Evolutionary conservation across 2,329 filamentous ascomycete species (phyloP).

Genomic region (Purpureocillium takamizusanense): DNA sequence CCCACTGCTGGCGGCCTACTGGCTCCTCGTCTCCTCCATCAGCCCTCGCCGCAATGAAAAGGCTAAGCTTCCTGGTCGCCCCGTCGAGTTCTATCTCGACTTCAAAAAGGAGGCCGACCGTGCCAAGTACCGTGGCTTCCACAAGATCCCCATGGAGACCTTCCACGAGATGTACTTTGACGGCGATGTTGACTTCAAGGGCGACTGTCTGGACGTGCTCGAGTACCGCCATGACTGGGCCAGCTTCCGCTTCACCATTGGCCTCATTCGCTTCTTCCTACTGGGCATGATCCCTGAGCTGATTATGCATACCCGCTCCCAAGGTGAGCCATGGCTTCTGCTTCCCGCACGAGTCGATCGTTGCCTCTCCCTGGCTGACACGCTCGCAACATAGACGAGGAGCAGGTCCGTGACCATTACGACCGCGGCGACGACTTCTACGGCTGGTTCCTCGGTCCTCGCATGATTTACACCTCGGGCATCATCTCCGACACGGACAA

Average conservation of each 20-base stretch:
- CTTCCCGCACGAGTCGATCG: too few relatives aligned
- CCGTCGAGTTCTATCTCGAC: constrained; percentile 82
- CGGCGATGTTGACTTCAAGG: constrained; percentile 90
- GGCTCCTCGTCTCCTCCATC: constrained; percentile 70
- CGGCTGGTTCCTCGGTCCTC: constrained; percentile 93
- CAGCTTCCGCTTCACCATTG: constrained; percentile 81
- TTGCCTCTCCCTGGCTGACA: too few relatives aligned
- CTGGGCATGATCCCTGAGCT: constrained; percentile 82
- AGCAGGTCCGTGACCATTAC: constrained; percentile 96
- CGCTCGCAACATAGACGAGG: constrained; percentile 68
- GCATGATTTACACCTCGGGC: constrained; percentile 98
- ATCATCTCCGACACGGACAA: constrained; percentile 79
- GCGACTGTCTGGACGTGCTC: constrained; percentile 77
- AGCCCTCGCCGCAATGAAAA: constrained; percentile 91
- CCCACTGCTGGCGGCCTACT: constrained; percentile 75
- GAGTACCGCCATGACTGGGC: constrained; percentile 98
- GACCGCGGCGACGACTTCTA: constrained; percentile 98
- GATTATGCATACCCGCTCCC: constrained; percentile 84
- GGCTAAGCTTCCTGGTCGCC: constrained; percentile 73
- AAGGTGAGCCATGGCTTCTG: constrained; percentile 41
- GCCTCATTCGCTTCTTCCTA: constrained; percentile 81
- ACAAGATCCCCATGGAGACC: constrained; percentile 81
- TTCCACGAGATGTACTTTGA: constrained; percentile 99
- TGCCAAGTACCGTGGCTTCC: constrained; percentile 64
- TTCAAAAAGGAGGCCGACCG: constrained; percentile 60